These are phyloP conservation scores for Arabidopsis hybrid DNA, from an alignment of 441 rosid genomes.

Conservation along the genomic window DNA sequence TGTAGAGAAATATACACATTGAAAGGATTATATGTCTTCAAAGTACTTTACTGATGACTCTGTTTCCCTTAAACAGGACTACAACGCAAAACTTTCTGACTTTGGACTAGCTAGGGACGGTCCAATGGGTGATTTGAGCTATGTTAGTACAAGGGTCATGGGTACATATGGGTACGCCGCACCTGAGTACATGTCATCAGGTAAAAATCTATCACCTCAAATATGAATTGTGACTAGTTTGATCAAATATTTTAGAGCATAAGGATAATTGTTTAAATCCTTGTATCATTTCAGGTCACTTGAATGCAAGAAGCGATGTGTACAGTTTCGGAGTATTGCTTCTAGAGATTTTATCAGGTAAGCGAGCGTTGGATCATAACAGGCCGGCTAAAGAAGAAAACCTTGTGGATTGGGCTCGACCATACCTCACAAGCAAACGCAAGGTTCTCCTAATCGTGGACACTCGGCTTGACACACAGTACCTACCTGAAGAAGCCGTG, in stretches of 20 bases:
- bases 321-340: conserved; percentile 94
- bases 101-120: conserved; percentile 97
- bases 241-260: not conserved
- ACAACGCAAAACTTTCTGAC: conserved; percentile 86
- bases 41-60: conserved; percentile 17
- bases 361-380: conserved; percentile 76
- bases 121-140: conserved; percentile 76
- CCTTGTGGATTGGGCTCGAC: conserved; percentile 90
- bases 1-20: not conserved
- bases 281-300: conserved; percentile 58
- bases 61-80: conserved; percentile 59
- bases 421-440: conserved; percentile 70
- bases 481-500: conserved; percentile 55
- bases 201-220: conserved; percentile 43
- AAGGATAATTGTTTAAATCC: conserved; percentile 19
- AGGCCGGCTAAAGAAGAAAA: conserved; percentile 72
- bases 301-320: conserved; percentile 76
- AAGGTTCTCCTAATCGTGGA: conserved; percentile 70
- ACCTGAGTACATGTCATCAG: conserved; percentile 92
- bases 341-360: conserved; percentile 71
- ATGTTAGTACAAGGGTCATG: conserved; percentile 93
- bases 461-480: conserved; percentile 72
- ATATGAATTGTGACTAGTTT: not conserved
- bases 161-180: conserved; percentile 97
- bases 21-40: not conserved